Evolutionary conservation across 2,329 filamentous ascomycete species (phyloP).

Genomic region (Nemania sp.): DNA sequence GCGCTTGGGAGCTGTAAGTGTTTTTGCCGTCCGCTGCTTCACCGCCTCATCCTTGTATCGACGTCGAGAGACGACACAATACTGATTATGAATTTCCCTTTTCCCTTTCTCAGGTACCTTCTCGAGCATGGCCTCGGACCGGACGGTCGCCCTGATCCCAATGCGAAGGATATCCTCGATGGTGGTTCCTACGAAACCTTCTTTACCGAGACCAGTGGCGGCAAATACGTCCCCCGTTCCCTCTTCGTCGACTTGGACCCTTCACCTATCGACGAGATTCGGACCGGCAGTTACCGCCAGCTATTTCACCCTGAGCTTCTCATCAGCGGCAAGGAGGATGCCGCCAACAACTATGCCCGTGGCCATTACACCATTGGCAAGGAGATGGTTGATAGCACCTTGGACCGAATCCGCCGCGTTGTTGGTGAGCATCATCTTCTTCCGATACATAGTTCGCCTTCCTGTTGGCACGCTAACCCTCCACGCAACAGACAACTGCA

Average conservation of each 20-base stretch:
- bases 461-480: conserved; percentile 25
- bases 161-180: conserved; percentile 62
- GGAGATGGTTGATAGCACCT: conserved; percentile 73
- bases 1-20: conserved; percentile 75
- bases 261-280: conserved; percentile 75
- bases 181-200: conserved; percentile 72
- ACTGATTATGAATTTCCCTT: conserved; percentile 9
- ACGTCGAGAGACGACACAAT: not conserved
- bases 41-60: conserved; percentile 25
- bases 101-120: conserved; percentile 59
- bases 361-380: conserved; percentile 78
- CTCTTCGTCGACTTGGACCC: conserved; percentile 76
- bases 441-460: not conserved
- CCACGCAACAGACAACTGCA: conserved; percentile 68
- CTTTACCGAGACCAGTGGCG: conserved; percentile 72
- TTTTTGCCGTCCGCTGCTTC: conserved; percentile 22
- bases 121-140: conserved; percentile 71
- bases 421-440: conserved; percentile 55
- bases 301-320: conserved; percentile 75
- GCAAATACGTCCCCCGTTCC: conserved; percentile 74
- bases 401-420: conserved; percentile 71
- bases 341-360: conserved; percentile 77
- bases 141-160: conserved; percentile 68
- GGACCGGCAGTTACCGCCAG: conserved; percentile 68
- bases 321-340: conserved; percentile 77